Base-by-base conservation (phyloP, 164 flowering plant genomes). In the Hamamelis virginiana region DNA sequence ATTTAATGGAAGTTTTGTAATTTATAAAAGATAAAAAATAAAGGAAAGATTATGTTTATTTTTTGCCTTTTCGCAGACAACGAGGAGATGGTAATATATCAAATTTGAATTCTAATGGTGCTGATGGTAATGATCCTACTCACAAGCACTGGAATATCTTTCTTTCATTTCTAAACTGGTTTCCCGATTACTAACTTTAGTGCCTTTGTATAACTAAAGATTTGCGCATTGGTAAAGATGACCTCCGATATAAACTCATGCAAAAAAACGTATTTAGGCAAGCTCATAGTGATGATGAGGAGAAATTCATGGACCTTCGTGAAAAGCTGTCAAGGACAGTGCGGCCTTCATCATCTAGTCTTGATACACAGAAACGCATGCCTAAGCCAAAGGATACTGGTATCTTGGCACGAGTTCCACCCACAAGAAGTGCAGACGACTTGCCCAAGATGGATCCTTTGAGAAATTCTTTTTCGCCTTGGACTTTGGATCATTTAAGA, bases 401-500 rank as follows among this genome's bases (percentile, higher is more conserved):
- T 55, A 22, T 74, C 55, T 33, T 70, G 48, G 76, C 82, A 43
- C 64, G 75, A 55, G 26, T 77, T 60, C 88, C 90, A 66, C 72
- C 83, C 0, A 61, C 81, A 41, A 84, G 86, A 80, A 85, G 72
- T 72, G 76, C 84, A 25, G 84, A 77, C 73, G 80, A 81, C 70
- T 74, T 77, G 70, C 76, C 80, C 26, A 78, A 59, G 12, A 64
- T 78, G 73, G 81, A 77, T 3, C 76, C 91, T 0, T 21, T 77
- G 50, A 83, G 82, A 69, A 78, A 65, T 72, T 69, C 86, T 62
- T 81, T 81, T 77, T 76, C 94, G 62, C 56, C 86, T 1, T 84
- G 90, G 94, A 78, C 80, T 57, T 50, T 83, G 76, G 89, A 86
- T 63, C 84, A 81, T 55, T 61, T 86, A 38, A 80, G 93, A 61